These are phyloP conservation scores for Russula compacta DNA, from an alignment of 768 basidiomycete genomes.

Conservation along the genomic window DNA sequence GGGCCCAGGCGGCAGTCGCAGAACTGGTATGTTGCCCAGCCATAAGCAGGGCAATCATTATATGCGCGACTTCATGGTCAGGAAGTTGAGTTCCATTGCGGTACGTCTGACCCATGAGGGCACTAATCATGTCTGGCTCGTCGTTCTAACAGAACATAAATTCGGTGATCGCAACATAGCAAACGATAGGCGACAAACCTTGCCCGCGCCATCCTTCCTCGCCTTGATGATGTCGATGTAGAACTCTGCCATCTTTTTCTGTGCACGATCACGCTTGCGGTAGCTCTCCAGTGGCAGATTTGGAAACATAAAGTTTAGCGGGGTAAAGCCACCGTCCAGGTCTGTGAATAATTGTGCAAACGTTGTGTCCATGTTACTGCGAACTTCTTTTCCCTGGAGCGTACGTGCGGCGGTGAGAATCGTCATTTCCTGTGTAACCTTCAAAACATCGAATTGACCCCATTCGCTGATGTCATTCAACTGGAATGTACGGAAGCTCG, in stretches of 20 bases:
- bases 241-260: slow-evolving; percentile 89
- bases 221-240: slow-evolving; percentile 80
- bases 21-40: slow-evolving; percentile 99
- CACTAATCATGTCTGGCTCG: slow-evolving; percentile 87
- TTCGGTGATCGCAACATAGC: slow-evolving; percentile 7
- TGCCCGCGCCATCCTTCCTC: slow-evolving; percentile 43
- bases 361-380: slow-evolving; percentile 63
- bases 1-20: slow-evolving; percentile 81
- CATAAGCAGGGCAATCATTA: slow-evolving; percentile 98
- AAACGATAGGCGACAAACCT: slow-evolving; percentile 27
- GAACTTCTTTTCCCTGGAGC: slow-evolving; percentile 88
- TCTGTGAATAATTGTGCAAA: slow-evolving; percentile 83
- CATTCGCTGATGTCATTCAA: slow-evolving; percentile 62
- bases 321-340: slow-evolving; percentile 93
- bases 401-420: slow-evolving; percentile 93
- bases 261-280: slow-evolving; percentile 78
- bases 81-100: slow-evolving; percentile 65
- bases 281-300: slow-evolving; percentile 89
- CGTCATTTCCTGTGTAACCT: slow-evolving; percentile 77
- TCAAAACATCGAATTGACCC: slow-evolving; percentile 67
- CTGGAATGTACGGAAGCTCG: slow-evolving; percentile 53
- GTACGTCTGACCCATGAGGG: slow-evolving; percentile 77
- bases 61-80: slow-evolving; percentile 93
- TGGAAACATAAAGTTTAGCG: slow-evolving; percentile 92
- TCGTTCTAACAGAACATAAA: slow-evolving; percentile 32